Evolutionary conservation across 2,329 filamentous ascomycete genomes (phyloP).

Genomic region (Venturia nashicola): DNA sequence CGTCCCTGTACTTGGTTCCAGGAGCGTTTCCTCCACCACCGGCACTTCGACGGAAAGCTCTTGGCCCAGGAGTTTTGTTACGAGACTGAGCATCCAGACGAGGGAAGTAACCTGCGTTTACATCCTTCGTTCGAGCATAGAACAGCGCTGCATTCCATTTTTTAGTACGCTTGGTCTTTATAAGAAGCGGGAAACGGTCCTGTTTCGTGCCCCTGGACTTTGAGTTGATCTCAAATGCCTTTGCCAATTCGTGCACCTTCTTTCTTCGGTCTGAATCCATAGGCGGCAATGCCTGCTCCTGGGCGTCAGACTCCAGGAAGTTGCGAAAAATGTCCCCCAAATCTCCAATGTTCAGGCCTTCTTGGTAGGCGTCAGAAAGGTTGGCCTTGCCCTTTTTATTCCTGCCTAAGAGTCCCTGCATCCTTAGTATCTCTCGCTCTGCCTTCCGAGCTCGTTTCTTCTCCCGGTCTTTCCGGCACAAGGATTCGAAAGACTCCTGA

Average conservation of each 20-base stretch:
- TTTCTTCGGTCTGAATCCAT: constrained; percentile 73
- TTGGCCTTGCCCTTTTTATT: constrained; percentile 36
- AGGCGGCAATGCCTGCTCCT: constrained; percentile 64
- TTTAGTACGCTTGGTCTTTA: constrained; percentile 57
- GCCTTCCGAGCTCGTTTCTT: constrained; percentile 61
- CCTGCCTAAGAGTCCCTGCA: constrained; percentile 50
- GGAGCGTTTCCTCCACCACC: neutral
- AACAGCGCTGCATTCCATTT: constrained; percentile 46
- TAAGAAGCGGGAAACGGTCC: constrained; percentile 63
- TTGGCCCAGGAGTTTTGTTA: constrained; percentile 11
- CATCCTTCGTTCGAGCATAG: constrained; percentile 31
- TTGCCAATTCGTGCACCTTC: constrained; percentile 66
- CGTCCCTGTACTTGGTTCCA: constrained; percentile 50
- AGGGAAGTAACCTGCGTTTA: constrained; percentile 31
- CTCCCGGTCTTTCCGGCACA: constrained; percentile 55
- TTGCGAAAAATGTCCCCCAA: constrained; percentile 58
- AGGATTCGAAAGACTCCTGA: constrained; percentile 43
- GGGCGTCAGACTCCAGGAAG: constrained; percentile 54
- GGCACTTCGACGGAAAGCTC: neutral
- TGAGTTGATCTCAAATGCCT: constrained; percentile 65
- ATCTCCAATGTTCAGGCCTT: constrained; percentile 58
- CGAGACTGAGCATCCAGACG: constrained; percentile 11
- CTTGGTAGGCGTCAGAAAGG: constrained; percentile 49
- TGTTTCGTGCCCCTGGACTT: constrained; percentile 67
- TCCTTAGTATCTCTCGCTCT: constrained; percentile 56